Evolutionary conservation across 257 asterid species (phyloP), one percentile per base, ranked within the genome.

Genomic region (Nicotiana otophora): DNA sequence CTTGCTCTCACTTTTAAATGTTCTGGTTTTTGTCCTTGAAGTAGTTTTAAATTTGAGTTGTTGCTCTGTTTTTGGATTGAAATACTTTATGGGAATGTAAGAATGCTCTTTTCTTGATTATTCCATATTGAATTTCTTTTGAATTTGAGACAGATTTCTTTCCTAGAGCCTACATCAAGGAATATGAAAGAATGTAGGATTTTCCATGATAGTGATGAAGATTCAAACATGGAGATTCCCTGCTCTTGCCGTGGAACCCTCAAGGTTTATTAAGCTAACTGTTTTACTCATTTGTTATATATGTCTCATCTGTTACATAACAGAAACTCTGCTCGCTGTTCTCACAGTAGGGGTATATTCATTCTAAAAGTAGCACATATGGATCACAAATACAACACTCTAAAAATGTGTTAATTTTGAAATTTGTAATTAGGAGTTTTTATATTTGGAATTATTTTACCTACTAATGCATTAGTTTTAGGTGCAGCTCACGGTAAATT

Each of bases 181-280:
- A 86, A 89, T 66, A 42, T 82, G 84, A 95, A 77, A 33, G 92
- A 93, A 87, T 95, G 98, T 87, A 91, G 91, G 87, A 95, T 95
- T 87, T 95, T 97, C 84, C 98, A 93, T 20, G 98, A 95, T n/a
- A 98, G 90, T 48, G 98, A 93, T 83, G 91, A 87, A 67, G 94
- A 88, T 72, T 89, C 92, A 5, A 91, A 88, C 88, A 93, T 95
- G 98, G 98, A 95, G 88, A 81, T 68, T 17, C 98, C 98, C 7
- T 95, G 98, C 84, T 89, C 93, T 23, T 93, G 98, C 81, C 91
- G 94, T 78, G 98, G 98, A 80, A 95, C 90, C 89, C 88, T 93
- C 86, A 92, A 92, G 98, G 98, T 95, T 82, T 51, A 89, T 72
- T 81, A 69, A 48, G 14, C 8, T 42, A 54, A 68, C 30, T 69